Evolutionary conservation across 1,284 basidiomycete genomes (phyloP).

Genomic region (Rhodotorula sp.): DNA sequence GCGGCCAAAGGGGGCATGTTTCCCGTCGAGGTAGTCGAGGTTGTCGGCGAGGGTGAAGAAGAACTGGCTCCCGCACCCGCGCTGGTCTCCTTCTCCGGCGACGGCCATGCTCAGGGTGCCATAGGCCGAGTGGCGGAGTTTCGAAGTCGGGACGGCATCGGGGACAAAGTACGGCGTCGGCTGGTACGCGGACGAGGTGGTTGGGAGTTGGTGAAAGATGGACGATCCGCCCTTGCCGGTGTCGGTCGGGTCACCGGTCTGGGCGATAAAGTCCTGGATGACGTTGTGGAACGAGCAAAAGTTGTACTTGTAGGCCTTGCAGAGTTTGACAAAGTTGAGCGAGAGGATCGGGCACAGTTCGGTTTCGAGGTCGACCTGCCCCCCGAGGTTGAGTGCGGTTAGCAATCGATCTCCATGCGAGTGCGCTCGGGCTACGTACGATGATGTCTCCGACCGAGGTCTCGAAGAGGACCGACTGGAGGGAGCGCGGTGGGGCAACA

Average conservation of each 20-base stretch:
- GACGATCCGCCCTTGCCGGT: conserved; percentile 79
- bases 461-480: conserved; percentile 84
- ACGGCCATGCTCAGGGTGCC: conserved; percentile 97
- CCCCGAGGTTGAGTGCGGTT: background rate
- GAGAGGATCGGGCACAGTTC: conserved; percentile 80
- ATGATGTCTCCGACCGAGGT: conserved; percentile 94
- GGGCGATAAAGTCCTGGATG: conserved; percentile 93
- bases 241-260: conserved; percentile 91
- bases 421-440: conserved; percentile 21
- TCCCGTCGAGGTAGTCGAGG: conserved; percentile 92
- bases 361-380: conserved; percentile 74
- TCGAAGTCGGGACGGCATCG: conserved; percentile 62
- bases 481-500: background rate
- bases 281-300: conserved; percentile 97
- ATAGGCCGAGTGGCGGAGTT: conserved; percentile 74
- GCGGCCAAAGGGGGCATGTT: conserved; percentile 91
- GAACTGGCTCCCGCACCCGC: conserved; percentile 92
- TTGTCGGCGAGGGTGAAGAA: conserved; percentile 84
- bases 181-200: conserved; percentile 42
- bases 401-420: rapidly evolving
- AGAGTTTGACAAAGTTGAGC: conserved; percentile 95
- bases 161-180: conserved; percentile 69
- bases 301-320: conserved; percentile 95
- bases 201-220: conserved; percentile 70
- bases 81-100: conserved; percentile 66